A percentile compares a stretch with the other conserved stretches of the same genome.
These are phyloP conservation scores for Botrytis deweyae DNA, from an alignment of 2,329 filamentous ascomycete genomes.

Conservation along the genomic window DNA sequence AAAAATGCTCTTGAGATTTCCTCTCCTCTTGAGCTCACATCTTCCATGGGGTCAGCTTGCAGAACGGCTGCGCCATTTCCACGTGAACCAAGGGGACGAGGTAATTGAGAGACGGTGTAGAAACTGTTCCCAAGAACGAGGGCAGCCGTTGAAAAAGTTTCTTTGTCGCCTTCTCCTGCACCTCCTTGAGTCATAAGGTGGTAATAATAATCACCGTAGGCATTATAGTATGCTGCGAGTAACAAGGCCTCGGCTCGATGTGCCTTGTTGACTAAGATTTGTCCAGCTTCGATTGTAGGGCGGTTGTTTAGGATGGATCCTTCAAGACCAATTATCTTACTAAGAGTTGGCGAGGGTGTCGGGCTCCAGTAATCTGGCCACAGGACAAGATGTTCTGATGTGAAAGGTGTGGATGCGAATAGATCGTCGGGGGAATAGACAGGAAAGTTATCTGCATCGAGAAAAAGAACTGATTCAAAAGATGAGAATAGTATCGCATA, in stretches of 20 bases:
- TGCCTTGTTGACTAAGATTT: conserved; percentile 47
- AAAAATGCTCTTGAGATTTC: conserved; percentile 24
- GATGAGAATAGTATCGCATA: conserved; percentile 51
- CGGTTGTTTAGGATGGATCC: conserved; percentile 37
- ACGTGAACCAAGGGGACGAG: conserved; percentile 20
- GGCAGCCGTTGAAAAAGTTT: conserved; percentile 50
- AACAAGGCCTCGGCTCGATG: conserved; percentile 45
- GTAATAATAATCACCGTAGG: conserved; percentile 40
- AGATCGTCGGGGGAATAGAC: conserved; percentile 44
- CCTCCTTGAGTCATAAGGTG: conserved; percentile 43
- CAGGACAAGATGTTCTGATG: conserved; percentile 43
- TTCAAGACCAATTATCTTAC: conserved; percentile 12
- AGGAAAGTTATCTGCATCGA: conserved; percentile 50
- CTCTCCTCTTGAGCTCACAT: conserved; percentile 5
- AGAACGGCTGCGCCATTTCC: conserved; percentile 24
- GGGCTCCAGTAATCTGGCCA: conserved; percentile 50
- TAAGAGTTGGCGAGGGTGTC: conserved; percentile 39
- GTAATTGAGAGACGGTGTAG: conserved; percentile 36
- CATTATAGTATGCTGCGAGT: conserved; percentile 51
- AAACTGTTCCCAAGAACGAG: conserved; percentile 42
- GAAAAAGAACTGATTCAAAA: conserved; percentile 50
- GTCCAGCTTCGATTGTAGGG: conserved; percentile 36
- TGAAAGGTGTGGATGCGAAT: conserved; percentile 46
- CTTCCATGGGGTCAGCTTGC: conserved; percentile 24
- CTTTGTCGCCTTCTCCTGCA: conserved; percentile 51